Evolutionary conservation across 1,284 basidiomycete species (phyloP), one percentile per base, ranked within the genome.

Genomic region (Flammula alnicola): DNA sequence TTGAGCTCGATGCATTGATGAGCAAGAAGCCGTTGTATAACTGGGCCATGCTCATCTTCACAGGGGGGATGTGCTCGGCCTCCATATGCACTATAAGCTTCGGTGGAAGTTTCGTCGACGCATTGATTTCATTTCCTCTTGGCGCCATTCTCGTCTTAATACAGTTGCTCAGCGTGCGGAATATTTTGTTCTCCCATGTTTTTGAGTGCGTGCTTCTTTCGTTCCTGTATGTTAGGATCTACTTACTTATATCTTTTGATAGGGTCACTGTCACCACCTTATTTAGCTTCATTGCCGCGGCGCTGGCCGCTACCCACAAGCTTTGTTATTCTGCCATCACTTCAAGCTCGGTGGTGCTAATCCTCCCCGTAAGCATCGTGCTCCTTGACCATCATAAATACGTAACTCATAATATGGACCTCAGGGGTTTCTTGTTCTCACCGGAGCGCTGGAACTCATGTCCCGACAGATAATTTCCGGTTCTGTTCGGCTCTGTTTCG

Each of bases 281-380:
- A 36, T 78, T 95, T 65, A 92, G 90, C 63, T 96, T 96, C 68
- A 61, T 94, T 38, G 79, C 92, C 4, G 91, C 89, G 17, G 88
- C 83, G 1, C 71, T 94, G 37, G 86, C 88, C 1, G 79, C 84
- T n/a, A 83, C 84, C 0, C 68, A 75, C 17, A 73, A 79, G 45
- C 88, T 95, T 55, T 96, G 94, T 71, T 96, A 93, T 64, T 86
- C 92, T 2, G 88, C 93, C 1, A 76, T 96, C 48, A 89, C 91
- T 0, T 92, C 91, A 3, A 82, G 83, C 12, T 88, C 91, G 3
- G 86, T 95, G 51, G 93, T 95, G 3, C 78, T 95, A 44, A 96
- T 96, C 59, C 77, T 96, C 4, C 94, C 91, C 10, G 84, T 86
- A 64, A 61, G 81, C 72, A 5, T 16, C 40, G 4, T 27, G 9